These are phyloP conservation scores for Trichophaea hybrida DNA, from an alignment of 2,329 filamentous ascomycete genomes.

Conservation along the genomic window DNA sequence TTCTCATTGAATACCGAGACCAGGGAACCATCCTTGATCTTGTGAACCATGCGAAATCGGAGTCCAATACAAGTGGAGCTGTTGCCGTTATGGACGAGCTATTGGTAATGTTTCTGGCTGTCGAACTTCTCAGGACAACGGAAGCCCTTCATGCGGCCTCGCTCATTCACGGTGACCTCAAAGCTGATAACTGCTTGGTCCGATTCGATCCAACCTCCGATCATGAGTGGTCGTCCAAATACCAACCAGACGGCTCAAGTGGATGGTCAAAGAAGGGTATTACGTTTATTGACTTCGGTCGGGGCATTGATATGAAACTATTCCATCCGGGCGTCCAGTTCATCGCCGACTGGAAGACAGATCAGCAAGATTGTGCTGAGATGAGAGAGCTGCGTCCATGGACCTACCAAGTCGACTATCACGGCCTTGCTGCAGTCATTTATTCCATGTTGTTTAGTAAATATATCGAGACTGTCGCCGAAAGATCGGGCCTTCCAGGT, in stretches of 20 bases:
- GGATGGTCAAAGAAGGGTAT: conserved; percentile 74
- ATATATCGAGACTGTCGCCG: conserved; percentile 66
- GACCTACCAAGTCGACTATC: conserved; percentile 97
- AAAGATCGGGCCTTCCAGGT: conserved; percentile 38
- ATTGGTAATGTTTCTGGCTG: conserved; percentile 85
- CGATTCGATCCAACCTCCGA: conserved; percentile 48
- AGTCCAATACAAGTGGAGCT: conserved; percentile 39
- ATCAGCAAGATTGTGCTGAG: conserved; percentile 75
- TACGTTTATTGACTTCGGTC: conserved; percentile 83
- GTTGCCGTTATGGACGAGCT: conserved; percentile 64
- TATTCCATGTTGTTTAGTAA: conserved; percentile 85
- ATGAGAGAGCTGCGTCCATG: conserved; percentile 88
- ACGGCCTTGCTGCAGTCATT: conserved; percentile 75
- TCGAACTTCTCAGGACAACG: conserved; percentile 80
- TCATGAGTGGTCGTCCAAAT: conserved; percentile 45
- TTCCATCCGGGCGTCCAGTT: conserved; percentile 70
- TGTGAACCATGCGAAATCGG: conserved; percentile 68
- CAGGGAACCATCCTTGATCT: conserved; percentile 92
- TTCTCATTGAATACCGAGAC: conserved; percentile 73
- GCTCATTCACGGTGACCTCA: conserved; percentile 84
- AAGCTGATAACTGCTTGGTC: conserved; percentile 87
- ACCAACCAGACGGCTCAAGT: conserved; percentile 55
- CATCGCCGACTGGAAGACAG: conserved; percentile 86
- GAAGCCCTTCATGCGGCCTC: conserved; percentile 69
- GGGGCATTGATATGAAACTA: conserved; percentile 80